A percentile compares a stretch with the other conserved stretches of the same genome.
Conservation (phyloP, 139 green algal species). For the Chlorella sp. region DNA sequence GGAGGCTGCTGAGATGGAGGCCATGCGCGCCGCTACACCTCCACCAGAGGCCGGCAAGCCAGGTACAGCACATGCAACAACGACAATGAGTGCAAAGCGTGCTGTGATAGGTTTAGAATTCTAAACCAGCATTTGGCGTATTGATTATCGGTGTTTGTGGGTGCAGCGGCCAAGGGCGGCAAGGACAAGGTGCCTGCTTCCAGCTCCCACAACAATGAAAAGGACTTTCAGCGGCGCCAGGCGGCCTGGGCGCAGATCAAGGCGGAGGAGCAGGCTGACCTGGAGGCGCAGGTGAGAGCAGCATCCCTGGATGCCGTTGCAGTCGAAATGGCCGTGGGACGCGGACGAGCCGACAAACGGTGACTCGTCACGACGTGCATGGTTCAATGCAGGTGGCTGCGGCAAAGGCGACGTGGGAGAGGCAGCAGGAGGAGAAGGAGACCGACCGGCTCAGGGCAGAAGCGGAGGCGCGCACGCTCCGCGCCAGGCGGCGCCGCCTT, state of each 20-base stretch:
- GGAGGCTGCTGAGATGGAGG: background rate
- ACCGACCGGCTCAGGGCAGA: background rate
- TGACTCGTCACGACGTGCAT: no score
- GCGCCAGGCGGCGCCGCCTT: conserved; percentile 14
- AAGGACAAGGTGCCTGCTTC: background rate
- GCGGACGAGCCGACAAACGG: background rate
- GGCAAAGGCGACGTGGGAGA: conserved; percentile 4
- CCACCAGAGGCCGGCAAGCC: background rate
- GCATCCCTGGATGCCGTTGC: no score
- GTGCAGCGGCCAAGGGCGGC: background rate
- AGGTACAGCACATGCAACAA: background rate
- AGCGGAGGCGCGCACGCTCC: conserved; percentile 23
- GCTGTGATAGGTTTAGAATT: no score
- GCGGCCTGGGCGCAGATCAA: conserved; percentile 15
- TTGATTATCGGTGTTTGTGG: background rate
- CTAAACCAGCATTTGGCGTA: no score
- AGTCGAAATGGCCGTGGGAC: no score
- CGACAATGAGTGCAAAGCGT: background rate
- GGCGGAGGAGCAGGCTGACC: conserved; percentile 30
- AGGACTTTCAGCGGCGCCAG: conserved; percentile 26
- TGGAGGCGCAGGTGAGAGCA: conserved; percentile 11
- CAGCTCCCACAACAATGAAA: conserved; percentile 40
- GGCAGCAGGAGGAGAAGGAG: background rate
- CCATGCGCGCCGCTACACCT: background rate
- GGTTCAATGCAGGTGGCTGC: background rate